Evolutionary conservation across 305 asterid species (phyloP).

Genomic region (Solanum hybrid): DNA sequence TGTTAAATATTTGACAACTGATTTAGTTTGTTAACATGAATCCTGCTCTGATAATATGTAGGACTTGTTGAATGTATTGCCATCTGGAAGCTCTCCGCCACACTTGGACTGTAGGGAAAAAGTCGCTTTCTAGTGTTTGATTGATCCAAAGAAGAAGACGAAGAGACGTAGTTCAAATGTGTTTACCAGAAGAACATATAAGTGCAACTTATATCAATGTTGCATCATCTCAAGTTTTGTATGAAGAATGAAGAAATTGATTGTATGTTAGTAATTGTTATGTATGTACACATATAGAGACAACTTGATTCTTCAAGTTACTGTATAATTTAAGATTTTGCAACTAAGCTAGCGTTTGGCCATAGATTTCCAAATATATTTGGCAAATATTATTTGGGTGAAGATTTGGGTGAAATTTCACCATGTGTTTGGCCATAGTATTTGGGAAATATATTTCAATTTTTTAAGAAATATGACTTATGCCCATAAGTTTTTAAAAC

Average conservation of each 20-base stretch:
- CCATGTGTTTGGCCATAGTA: too few species aligned
- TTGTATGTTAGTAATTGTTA: not conserved
- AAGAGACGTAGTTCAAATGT: not conserved
- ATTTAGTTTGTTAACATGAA: not conserved
- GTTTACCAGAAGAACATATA: not conserved
- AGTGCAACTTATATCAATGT: not conserved
- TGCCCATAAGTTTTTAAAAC: too few species aligned
- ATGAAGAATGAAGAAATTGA: not conserved
- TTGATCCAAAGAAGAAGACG: not conserved
- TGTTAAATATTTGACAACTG: not conserved
- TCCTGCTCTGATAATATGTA: not conserved
- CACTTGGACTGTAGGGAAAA: not conserved
- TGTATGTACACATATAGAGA: not conserved
- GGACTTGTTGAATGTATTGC: not conserved
- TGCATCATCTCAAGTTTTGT: not conserved
- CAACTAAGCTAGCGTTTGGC: too few species aligned
- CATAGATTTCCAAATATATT: too few species aligned
- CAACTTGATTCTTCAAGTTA: not conserved
- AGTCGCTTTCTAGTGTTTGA: not conserved
- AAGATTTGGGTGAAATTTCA: too few species aligned
- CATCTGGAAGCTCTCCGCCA: not conserved
- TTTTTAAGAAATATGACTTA: too few species aligned
- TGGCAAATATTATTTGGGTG: too few species aligned
- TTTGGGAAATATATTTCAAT: too few species aligned
- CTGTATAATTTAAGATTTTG: not conserved